Base-by-base conservation (phyloP, 2,329 filamentous ascomycete species). In the Coleophoma cylindrospora region DNA sequence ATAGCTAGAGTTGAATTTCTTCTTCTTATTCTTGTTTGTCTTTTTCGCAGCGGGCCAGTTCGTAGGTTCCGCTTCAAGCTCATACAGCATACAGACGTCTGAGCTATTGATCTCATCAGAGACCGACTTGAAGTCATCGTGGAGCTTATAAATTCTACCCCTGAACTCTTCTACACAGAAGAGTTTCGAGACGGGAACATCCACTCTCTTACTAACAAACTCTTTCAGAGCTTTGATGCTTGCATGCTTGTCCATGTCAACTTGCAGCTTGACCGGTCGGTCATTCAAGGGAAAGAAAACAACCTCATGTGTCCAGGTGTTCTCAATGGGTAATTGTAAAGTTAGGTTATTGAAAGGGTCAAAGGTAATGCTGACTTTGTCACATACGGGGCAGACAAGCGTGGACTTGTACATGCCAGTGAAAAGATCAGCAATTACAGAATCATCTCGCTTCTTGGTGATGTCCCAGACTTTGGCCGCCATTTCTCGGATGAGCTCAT, bases 321-420 rank as follows among this genome's bases (percentile, higher is more conserved):
- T 91, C 66, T 94, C 87, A 49, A 96, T 82, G 0, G 94, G 94
- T 34, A 99, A 74, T 50, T 95, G 94, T 21, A 99, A 74, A 0
- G 94, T 96, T 52, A 99, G 72, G 57, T 95, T 94, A 68, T 91
- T 96, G 75, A 95, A 99, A 0, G 94, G 94, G 66, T 99, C 94
- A 64, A 99, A 99, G 0, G 94, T 97, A 61, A 99, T 96, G 79
- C 91, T 96, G 69, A 97, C 87, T 71, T 97, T 99, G 59, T 86
- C 80, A 67, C 94, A 99, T 8, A 79, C 80, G 0, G 94, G 94
- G 64, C 94, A 99, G 55, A 94, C 86, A 55, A 99, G 80, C 0
- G 92, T 97, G 41, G 95, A 97, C 72, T 97, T 96, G 79, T 97
- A 99, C 79, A 97, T 90, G 55, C 94, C 94, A 19, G 90, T 95